Conservation (phyloP, 2,329 filamentous ascomycete species). For the Aphanocladium album region DNA sequence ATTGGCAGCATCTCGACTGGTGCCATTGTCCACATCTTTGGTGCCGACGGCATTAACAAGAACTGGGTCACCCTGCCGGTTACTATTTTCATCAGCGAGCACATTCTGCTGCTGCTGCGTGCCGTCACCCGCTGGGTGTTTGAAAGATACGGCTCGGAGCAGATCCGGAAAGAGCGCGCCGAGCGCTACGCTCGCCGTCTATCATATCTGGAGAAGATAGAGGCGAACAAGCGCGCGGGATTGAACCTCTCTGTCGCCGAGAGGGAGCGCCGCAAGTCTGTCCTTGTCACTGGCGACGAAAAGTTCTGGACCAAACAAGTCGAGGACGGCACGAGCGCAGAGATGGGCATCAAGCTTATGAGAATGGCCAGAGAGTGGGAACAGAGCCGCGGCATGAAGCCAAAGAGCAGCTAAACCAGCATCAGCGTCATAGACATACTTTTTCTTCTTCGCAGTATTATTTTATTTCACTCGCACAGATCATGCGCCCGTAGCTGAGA, state of each 20-base stretch:
- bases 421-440: background rate
- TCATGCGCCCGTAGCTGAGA: background rate
- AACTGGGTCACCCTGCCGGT: conserved; percentile 63
- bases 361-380: conserved; percentile 19
- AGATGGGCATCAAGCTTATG: conserved; percentile 31
- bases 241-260: conserved; percentile 30
- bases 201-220: conserved; percentile 35
- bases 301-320: conserved; percentile 39
- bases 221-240: conserved; percentile 31
- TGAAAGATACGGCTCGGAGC: conserved; percentile 33
- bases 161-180: conserved; percentile 35
- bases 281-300: conserved; percentile 28
- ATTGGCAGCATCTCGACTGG: conserved; percentile 67
- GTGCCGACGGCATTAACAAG: conserved; percentile 45
- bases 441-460: background rate
- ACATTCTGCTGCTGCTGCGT: conserved; percentile 61
- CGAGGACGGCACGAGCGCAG: conserved; percentile 32
- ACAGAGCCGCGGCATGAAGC: conserved; percentile 8
- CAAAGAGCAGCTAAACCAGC: conserved; percentile 4
- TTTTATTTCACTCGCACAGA: background rate
- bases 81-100: conserved; percentile 68
- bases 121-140: conserved; percentile 32
- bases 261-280: conserved; percentile 33
- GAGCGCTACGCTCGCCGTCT: conserved; percentile 34
- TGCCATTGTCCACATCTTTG: conserved; percentile 70